Evolutionary conservation across 768 basidiomycete genomes (phyloP), one percentile per base, ranked within the genome.

Genomic region (Naematelia encephala): DNA sequence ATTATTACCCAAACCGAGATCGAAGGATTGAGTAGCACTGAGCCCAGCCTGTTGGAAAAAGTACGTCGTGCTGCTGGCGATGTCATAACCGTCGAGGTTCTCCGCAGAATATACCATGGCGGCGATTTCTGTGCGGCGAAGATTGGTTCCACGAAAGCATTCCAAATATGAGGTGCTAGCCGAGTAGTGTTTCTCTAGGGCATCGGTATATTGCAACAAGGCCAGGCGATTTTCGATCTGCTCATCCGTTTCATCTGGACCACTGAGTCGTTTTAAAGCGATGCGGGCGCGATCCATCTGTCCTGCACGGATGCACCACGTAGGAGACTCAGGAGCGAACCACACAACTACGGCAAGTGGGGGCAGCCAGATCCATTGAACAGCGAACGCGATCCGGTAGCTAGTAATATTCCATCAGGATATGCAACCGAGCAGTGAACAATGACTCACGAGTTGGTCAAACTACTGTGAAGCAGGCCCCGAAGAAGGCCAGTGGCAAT

Each of bases 201-300:
- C 76, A 34, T 73, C 78, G 34, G 79, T 78, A 60, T 79, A 75
- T 43, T 68, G 56, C 61, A 78, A 76, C 76, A 79, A 3, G 14
- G 44, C 44, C n/a, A n/a, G 14, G 23, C 44, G 44, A 23, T 46
- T 46, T 14, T 16, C 44, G 26, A 50, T 50, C n/a, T 50, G 49
- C 8, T 50, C 14, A 10, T 50, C 49, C 5, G 28, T 26, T 8
- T 50, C 49, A 25, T 23, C 49, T 3, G 8, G 8, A 25, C 21
- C 21, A n/a, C n/a, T 26, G 8, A 50, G 26, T 8, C 21, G 49
- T 8, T 23, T 28, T 19, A 50, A 23, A 4, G 28, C 21, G 16
- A 19, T 42, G n/a, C n/a, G n/a, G n/a, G n/a, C n/a, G n/a, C n/a
- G n/a, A n/a, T n/a, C n/a, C n/a, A n/a, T n/a, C n/a, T n/a, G n/a